Conservation (phyloP, 1,284 basidiomycete genomes). For the Austroboletus niveus region DNA sequence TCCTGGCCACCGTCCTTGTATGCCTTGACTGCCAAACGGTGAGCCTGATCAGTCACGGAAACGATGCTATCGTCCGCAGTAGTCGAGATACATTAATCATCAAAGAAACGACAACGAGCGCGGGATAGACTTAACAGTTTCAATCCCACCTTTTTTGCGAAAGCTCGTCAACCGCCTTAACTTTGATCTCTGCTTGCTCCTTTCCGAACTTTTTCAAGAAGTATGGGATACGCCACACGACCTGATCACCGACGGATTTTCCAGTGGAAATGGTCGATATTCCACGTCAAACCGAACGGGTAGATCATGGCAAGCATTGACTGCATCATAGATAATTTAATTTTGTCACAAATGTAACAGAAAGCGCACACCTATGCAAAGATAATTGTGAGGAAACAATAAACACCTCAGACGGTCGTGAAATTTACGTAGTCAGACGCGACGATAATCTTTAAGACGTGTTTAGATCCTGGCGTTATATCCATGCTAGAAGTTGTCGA, state of each 20-base stretch:
- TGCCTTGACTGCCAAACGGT: slow-evolving; percentile 72
- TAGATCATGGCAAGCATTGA: slow-evolving; percentile 57
- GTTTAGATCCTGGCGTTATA: slow-evolving; percentile 23
- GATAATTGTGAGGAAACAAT: slow-evolving; percentile 7
- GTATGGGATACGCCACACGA: slow-evolving; percentile 35
- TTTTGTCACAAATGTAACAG: slow-evolving; percentile 73
- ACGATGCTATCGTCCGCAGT: slow-evolving; percentile 55
- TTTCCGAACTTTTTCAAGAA: slow-evolving; percentile 53
- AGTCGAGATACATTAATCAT: slow-evolving; percentile 3
- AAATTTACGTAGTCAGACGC: slow-evolving; percentile 67
- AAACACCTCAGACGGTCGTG: neutral
- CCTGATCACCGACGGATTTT: slow-evolving; percentile 42
- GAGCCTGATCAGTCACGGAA: slow-evolving; percentile 37
- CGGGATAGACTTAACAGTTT: slow-evolving; percentile 54
- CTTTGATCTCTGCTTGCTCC: slow-evolving; percentile 50
- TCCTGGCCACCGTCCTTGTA: slow-evolving; percentile 60
- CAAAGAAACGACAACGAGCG: neutral
- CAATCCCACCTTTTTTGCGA: slow-evolving; percentile 60
- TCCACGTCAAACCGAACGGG: slow-evolving; percentile 69
- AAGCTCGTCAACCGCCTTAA: slow-evolving; percentile 46
- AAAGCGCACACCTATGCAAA: slow-evolving; percentile 63
- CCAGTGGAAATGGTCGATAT: slow-evolving; percentile 68
- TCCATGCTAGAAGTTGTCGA: slow-evolving; percentile 8
- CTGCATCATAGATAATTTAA: slow-evolving; percentile 66
- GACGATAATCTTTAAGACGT: slow-evolving; percentile 61